Base-by-base conservation (phyloP, 2,329 filamentous ascomycete genomes). In the Fusarium buharicum region DNA sequence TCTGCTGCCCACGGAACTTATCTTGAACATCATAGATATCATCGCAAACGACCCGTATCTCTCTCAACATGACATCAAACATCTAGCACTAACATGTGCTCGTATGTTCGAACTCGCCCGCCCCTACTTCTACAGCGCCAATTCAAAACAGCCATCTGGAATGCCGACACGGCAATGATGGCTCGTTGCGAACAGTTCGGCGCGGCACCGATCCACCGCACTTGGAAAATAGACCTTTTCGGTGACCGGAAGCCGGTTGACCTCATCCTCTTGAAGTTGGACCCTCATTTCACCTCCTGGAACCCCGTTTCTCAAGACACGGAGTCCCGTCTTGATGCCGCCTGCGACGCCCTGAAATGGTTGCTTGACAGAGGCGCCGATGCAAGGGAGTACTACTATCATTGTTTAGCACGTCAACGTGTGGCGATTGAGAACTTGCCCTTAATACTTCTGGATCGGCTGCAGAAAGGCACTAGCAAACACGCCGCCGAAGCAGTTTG, bases 351-450 rank as follows among this genome's bases (percentile, higher is more conserved):
- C n/a, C 16, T 62, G 27, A 12, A 39, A 16, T 62, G 59, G 53
- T 30, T 62, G 6, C 44, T 62, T 4, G 31, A 62, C 10, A 58
- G 41, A 33, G 44, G 47, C 5, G 30, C 45, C 8, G 20, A 51
- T 17, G 40, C 16, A 3, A 34, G 18, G 40, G 27, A 39, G 2
- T 17, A 17, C 17, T n/a, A 11, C 28, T 4, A 14, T 24, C 12
- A n/a, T 12, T 9, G 14, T 17, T n/a, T 12, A 17, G n/a, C 4
- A 18, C 10, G 14, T 18, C 47, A 20, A 8, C 40, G n/a, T n/a
- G n/a, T n/a, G n/a, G n/a, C n/a, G n/a, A n/a, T n/a, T n/a, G n/a
- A n/a, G n/a, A n/a, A 59, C 8, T 53, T 59, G 56, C 17, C 17
- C 12, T 9, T 31, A 2, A 3, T 2, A 27, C 27, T 59, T 1